These are phyloP conservation scores for Spathaspora sp. DNA, from an alignment of 805 yeast genomes.

Conservation along the genomic window DNA sequence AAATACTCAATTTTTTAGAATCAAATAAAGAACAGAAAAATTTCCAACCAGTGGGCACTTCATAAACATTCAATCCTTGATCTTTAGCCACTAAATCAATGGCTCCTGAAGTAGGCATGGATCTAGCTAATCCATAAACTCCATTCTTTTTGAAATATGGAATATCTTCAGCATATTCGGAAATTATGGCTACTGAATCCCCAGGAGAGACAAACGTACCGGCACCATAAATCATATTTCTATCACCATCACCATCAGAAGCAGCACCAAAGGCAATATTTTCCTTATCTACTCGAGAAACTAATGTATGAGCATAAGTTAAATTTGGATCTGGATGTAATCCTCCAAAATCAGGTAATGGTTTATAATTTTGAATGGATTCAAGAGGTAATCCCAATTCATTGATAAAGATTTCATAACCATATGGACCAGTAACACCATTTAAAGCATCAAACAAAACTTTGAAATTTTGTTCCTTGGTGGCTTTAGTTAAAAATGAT, in stretches of 20 bases:
- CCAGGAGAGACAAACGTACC: conserved; percentile 96
- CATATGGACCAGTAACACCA: conserved; percentile 98
- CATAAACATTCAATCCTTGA: conserved; percentile 74
- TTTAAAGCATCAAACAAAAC: conserved; percentile 85
- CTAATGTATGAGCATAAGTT: conserved; percentile 88
- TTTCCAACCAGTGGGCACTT: conserved; percentile 99
- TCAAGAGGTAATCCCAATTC: conserved; percentile 74
- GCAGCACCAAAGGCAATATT: conserved; percentile 94
- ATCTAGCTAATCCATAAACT: conserved; percentile 88
- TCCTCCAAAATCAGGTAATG: conserved; percentile 93
- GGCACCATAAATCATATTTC: conserved; percentile 97
- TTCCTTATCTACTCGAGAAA: conserved; percentile 77
- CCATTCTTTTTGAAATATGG: conserved; percentile 91
- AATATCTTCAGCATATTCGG: conserved; percentile 82
- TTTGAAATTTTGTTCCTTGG: conserved; percentile 53
- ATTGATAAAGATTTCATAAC: conserved; percentile 74
- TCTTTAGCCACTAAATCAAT: conserved; percentile 84
- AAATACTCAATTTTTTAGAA: conserved; percentile 86
- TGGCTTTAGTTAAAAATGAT: conserved; percentile 53
- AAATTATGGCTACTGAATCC: conserved; percentile 95
- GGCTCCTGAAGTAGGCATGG: conserved; percentile 97
- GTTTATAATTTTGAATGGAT: conserved; percentile 73
- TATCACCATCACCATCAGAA: conserved; percentile 97
- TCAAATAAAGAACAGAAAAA: conserved; percentile 95
- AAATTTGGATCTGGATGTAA: conserved; percentile 97